Evolutionary conservation across 2,329 filamentous ascomycete species (phyloP).

Genomic region (Phyllosticta paracitricarpa): DNA sequence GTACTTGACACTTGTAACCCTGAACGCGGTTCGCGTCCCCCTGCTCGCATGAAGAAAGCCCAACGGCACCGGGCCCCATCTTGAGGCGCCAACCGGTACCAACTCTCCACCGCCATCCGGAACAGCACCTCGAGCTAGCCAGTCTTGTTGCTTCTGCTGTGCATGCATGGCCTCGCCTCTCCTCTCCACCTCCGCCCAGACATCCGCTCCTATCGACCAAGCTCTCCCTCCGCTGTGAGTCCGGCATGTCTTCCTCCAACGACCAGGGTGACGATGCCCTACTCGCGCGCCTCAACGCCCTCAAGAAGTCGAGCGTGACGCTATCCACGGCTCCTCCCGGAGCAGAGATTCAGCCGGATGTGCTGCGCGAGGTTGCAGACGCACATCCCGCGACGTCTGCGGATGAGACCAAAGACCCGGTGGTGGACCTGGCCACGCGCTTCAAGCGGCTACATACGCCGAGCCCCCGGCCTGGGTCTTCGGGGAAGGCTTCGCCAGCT

Average conservation of each 20-base stretch:
- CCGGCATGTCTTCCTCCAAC: not conserved
- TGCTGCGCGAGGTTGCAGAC: constrained; percentile 1
- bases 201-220: not conserved
- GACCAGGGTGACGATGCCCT: constrained; percentile 29
- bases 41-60: not conserved
- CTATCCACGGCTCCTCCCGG: constrained; percentile 18
- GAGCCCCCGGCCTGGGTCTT: not conserved
- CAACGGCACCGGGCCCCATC: not conserved
- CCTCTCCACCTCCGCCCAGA: not conserved
- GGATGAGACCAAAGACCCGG: constrained; percentile 17
- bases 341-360: not conserved
- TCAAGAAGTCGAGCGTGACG: constrained; percentile 34
- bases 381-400: not conserved
- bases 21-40: not conserved
- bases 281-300: constrained; percentile 39
- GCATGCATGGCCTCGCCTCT: not conserved
- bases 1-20: not conserved
- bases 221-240: not conserved
- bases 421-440: constrained; percentile 24
- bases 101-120: not conserved
- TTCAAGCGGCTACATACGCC: constrained; percentile 22
- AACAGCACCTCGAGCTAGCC: not conserved
- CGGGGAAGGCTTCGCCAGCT: not conserved
- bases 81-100: not conserved
- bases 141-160: not conserved